A percentile compares a stretch with the other conserved stretches of the same genome.
Evolutionary conservation across 176 grass and related monocot species (phyloP).

Genomic region (Rhynchospora breviuscula): DNA sequence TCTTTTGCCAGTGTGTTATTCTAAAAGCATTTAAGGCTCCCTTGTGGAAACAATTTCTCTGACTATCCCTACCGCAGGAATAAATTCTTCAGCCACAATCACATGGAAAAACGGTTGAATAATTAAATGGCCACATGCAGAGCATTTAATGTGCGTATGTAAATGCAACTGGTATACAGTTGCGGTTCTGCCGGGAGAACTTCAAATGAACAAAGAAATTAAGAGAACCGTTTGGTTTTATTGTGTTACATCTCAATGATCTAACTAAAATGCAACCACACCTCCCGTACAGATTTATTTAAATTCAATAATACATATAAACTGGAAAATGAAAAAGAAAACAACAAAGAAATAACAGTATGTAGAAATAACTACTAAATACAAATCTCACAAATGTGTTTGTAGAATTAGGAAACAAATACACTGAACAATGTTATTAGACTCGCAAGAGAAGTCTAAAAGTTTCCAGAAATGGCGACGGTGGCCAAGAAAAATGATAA

Average conservation of each 20-base stretch:
- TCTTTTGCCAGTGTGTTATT: not conserved
- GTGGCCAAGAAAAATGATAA: not conserved
- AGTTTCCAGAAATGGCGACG: constrained; percentile 4
- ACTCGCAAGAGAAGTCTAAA: not conserved
- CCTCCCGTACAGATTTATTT: constrained; percentile 19
- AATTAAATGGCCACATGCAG: constrained; percentile 13
- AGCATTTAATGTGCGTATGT: not conserved
- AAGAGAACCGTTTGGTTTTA: not conserved
- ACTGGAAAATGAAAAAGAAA: not conserved
- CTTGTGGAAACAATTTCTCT: not conserved
- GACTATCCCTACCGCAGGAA: constrained; percentile 3
- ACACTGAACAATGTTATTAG: constrained; percentile 7
- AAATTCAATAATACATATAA: constrained; percentile 26
- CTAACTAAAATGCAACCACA: constrained; percentile 6
- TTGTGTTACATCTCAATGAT: not conserved
- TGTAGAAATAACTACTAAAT: constrained; percentile 11
- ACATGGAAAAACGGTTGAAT: constrained; percentile 25
- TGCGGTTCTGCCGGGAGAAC: not conserved
- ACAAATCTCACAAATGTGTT: constrained; percentile 27
- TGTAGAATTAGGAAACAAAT: constrained; percentile 21
- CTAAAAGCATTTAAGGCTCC: not conserved
- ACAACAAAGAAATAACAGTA: not conserved
- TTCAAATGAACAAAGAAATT: not conserved
- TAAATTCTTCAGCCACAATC: constrained; percentile 29
- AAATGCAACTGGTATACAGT: constrained; percentile 4